Base-by-base conservation (phyloP, 441 rosid species). In the Gossypium laxum region DNA sequence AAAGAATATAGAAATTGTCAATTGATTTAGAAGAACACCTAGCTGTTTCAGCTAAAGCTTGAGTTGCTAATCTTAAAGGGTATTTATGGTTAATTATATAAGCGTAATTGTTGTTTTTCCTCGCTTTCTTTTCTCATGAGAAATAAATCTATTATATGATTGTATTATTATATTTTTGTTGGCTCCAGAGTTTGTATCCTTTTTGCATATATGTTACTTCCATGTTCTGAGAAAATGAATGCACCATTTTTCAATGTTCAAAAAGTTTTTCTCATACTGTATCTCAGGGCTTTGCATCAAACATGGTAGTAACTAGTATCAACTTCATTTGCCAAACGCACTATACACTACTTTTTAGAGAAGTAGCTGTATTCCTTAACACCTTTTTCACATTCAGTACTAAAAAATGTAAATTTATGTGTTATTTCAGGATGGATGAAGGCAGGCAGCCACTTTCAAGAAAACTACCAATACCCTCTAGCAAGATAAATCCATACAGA, bases 361-460 rank as follows among this genome's bases (percentile, higher is more conserved):
- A 6, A 17, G 67, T 34, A 61, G 14, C 26, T 14, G 69, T 24
- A n/a, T 22, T 21, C 38, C 24, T 22, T 22, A 22, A 14, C 5
- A 26, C 59, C 59, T 26, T n/a, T 67, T 67, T 14, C 1, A 12
- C 19, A 2, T 41, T 55, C 64, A 57, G 18, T 4, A 15, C 34
- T 58, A 22, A 57, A 61, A 43, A 45, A 1, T 12, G 24, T 19
- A 30, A 62, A 62, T 48, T 72, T 19, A 8, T 61, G 65, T 75
- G 57, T 43, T 59, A 71, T 55, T 69, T n/a, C 56, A 93, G 98
- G 97, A 93, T 93, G 98, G 98, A 93, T 78, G 96, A 93, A 82
- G 98, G 98, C 58, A 90, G 98, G 80, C 98, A 93, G 80, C 98
- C 97, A 67, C 87, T 93, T 60, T 91, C 97, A 24, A 87, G 98